Percentiles rank a stretch among this genome's conserved stretches.
Conservation (phyloP, 768 basidiomycete species). For the Serpula lacrymans region DNA sequence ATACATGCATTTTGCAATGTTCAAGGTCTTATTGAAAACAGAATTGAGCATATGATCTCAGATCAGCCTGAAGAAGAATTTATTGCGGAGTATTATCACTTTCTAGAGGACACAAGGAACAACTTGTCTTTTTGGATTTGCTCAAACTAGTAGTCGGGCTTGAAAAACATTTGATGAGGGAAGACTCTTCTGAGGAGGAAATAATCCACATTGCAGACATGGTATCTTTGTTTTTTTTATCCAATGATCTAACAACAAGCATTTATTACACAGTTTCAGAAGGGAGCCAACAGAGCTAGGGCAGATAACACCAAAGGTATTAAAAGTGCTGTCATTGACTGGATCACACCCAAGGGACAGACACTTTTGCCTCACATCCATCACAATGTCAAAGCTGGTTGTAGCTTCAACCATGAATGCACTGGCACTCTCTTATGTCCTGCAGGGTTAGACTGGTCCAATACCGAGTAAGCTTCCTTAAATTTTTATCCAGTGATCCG, state of each 20-base stretch:
- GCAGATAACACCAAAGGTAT: slow-evolving; percentile 4
- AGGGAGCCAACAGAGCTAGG: slow-evolving; percentile 4
- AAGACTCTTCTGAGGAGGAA: slow-evolving; percentile 2
- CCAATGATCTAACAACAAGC: too few relatives aligned
- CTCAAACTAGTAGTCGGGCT: too few relatives aligned
- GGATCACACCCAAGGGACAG: slow-evolving; percentile 14
- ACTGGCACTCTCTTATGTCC: slow-evolving; percentile 19
- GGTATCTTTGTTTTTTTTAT: background rate
- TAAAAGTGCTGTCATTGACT: slow-evolving; percentile 13
- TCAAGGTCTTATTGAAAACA: too few relatives aligned
- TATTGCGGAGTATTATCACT: too few relatives aligned
- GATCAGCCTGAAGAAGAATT: too few relatives aligned
- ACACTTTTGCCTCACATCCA: slow-evolving; percentile 7
- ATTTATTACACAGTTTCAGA: too few relatives aligned
- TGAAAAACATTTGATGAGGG: background rate
- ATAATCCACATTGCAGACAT: background rate
- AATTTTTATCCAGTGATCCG: background rate
- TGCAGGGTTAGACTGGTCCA: slow-evolving; percentile 13
- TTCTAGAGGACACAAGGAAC: too few relatives aligned
- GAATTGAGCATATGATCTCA: too few relatives aligned
- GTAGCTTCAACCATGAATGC: slow-evolving; percentile 13
- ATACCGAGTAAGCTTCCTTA: slow-evolving; percentile 11
- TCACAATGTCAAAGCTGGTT: slow-evolving; percentile 11
- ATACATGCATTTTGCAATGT: too few relatives aligned
- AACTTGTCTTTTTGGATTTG: too few relatives aligned